These are phyloP conservation scores for Candida ovalis DNA, from an alignment of 805 yeast genomes.

Conservation along the genomic window DNA sequence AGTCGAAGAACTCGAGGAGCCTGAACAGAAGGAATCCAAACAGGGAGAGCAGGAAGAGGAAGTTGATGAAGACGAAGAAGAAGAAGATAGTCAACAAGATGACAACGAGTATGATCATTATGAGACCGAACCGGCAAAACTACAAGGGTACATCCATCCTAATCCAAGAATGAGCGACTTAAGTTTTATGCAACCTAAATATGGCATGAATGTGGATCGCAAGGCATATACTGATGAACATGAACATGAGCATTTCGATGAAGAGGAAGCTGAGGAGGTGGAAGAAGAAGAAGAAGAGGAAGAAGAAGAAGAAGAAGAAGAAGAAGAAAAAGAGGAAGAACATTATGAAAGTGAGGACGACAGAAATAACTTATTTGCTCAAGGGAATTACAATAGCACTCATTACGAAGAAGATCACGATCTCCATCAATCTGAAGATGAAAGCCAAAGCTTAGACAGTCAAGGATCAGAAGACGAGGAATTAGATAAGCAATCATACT, in stretches of 20 bases:
- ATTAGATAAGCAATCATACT: background rate
- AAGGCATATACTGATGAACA: too few species aligned
- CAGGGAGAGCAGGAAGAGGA: conserved; percentile 4
- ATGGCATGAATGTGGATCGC: too few species aligned
- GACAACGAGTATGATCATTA: conserved; percentile 1
- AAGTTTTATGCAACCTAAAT: conserved; percentile 3
- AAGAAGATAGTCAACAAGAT: conserved; percentile 7
- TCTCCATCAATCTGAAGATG: background rate
- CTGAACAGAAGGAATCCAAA: background rate
- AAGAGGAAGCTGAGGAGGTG: conserved; percentile 2
- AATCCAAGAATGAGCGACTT: conserved; percentile 4
- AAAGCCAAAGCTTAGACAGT: background rate
- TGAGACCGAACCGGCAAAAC: too few species aligned
- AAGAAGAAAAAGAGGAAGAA: conserved; percentile 4
- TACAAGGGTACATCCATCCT: background rate
- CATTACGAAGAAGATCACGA: conserved; percentile 2
- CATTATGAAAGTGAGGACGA: conserved; percentile 5
- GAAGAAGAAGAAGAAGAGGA: conserved; percentile 8
- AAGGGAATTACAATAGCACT: conserved; percentile 8
- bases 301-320: conserved; percentile 3
- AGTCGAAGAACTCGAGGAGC: conserved; percentile 2
- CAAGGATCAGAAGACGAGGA: background rate
- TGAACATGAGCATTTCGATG: background rate
- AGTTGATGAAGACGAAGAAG: conserved; percentile 3
- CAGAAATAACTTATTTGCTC: conserved; percentile 2